Percentiles rank a stretch among this genome's conserved stretches.
These are phyloP conservation scores for Imleria badia DNA, from an alignment of 768 basidiomycete genomes.

Conservation along the genomic window DNA sequence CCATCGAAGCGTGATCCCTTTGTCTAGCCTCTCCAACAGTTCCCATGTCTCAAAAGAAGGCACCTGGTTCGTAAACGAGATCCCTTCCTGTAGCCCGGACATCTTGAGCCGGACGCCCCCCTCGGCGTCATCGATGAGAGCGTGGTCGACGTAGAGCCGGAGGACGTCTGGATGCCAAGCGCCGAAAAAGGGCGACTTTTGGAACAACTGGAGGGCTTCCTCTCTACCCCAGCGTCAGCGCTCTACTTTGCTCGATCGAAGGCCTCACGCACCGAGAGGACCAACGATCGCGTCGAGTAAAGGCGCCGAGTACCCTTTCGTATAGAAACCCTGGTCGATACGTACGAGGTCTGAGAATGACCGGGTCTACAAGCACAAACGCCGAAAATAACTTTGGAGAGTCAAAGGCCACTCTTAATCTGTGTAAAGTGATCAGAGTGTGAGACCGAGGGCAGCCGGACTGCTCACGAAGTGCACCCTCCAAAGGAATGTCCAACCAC, in stretches of 20 bases:
- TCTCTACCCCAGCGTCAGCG: constrained; percentile 39
- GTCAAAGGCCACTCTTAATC: constrained; percentile 62
- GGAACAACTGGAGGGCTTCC: constrained; percentile 54
- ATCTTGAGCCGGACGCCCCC: constrained; percentile 61
- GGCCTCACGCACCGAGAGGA: constrained; percentile 45
- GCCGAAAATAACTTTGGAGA: constrained; percentile 68
- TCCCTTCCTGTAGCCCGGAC: constrained; percentile 62
- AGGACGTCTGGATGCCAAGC: constrained; percentile 69
- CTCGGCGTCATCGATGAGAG: constrained; percentile 35
- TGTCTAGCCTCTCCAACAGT: constrained; percentile 26
- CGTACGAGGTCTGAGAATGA: constrained; percentile 42
- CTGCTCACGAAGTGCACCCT: constrained; percentile 68
- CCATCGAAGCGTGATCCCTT: constrained; percentile 29
- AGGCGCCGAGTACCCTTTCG: constrained; percentile 40
- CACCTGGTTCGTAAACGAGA: constrained; percentile 52
- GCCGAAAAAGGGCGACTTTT: constrained; percentile 61
- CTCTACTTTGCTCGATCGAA: neutral
- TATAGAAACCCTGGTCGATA: neutral
- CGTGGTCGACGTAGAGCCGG: constrained; percentile 59
- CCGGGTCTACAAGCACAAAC: constrained; percentile 77
- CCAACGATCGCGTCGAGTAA: constrained; percentile 66
- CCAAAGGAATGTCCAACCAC: constrained; percentile 85
- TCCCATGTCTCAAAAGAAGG: constrained; percentile 28
- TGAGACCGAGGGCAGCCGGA: neutral
- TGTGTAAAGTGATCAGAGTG: constrained; percentile 25